phyloP scores from a whole-genome alignment of 2,329 filamentous ascomycete genomes.

The Trichoderma guizhouense region DNA sequence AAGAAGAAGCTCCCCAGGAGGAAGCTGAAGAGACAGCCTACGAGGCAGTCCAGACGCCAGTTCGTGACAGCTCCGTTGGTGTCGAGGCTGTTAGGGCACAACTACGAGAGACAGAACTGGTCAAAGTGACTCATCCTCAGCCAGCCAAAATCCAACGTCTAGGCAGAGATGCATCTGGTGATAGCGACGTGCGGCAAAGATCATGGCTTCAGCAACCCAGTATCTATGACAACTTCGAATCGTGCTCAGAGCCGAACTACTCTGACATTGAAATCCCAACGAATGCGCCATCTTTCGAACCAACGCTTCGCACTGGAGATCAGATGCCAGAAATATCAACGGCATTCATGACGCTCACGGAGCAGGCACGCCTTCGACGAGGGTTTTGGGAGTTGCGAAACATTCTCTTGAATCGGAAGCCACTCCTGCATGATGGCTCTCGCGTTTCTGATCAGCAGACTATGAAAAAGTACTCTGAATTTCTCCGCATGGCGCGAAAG shows the following conservation, averaged over 20 bases:
- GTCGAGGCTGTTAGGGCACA: not conserved
- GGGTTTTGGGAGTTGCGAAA: constrained; percentile 5
- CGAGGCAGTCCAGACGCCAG: not conserved
- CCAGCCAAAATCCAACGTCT: not conserved
- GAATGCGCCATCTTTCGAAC: constrained; percentile 31
- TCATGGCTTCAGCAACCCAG: constrained; percentile 28
- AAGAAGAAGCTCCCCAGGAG: not conserved
- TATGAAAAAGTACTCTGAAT: constrained; percentile 36
- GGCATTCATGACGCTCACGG: constrained; percentile 38
- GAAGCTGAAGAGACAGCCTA: not conserved
- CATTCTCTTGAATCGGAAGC: constrained; percentile 25
- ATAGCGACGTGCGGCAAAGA: not conserved
- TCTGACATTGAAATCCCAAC: constrained; percentile 20
- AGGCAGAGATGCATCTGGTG: not conserved
- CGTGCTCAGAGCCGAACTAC: constrained; percentile 17
- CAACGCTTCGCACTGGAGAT: constrained; percentile 33
- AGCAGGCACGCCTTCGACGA: constrained; percentile 11
- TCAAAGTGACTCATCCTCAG: not conserved
- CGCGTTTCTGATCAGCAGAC: constrained; percentile 28
- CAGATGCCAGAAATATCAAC: constrained; percentile 34
- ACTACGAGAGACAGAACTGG: not conserved
- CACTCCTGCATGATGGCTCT: constrained; percentile 41
- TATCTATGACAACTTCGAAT: constrained; percentile 19
- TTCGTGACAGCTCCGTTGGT: not conserved
- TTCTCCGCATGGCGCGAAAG: constrained; percentile 32